phyloP scores from a whole-genome alignment of 331 rosid genomes.

The Quercus phellos region DNA sequence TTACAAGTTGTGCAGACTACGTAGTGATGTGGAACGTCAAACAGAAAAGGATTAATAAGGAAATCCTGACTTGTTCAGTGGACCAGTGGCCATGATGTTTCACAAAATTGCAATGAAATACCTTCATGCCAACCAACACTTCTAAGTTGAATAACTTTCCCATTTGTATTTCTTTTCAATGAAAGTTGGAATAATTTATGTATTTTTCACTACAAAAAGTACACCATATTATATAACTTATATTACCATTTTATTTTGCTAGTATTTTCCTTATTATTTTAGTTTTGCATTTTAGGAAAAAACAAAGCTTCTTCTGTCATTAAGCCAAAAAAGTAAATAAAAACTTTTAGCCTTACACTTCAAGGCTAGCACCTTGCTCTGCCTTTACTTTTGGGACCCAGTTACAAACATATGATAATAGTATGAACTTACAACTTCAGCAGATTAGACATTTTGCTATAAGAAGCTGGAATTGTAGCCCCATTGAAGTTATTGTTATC shows the following conservation, averaged over 20 bases:
- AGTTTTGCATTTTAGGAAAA: not conserved
- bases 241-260: not conserved
- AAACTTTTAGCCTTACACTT: not conserved
- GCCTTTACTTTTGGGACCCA: slow-evolving; percentile 9
- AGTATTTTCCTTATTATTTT: not conserved
- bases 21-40: not conserved
- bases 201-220: not conserved
- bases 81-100: not conserved
- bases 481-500: slow-evolving; percentile 83
- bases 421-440: slow-evolving; percentile 73
- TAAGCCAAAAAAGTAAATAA: not conserved
- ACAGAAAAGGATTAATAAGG: not conserved
- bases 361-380: slow-evolving; percentile 11
- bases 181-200: not conserved
- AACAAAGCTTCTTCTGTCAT: not conserved
- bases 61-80: not conserved
- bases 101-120: not conserved
- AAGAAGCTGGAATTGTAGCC: slow-evolving; percentile 58
- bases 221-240: not conserved
- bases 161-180: not conserved
- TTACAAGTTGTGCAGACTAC: not conserved
- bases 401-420: slow-evolving; percentile 17
- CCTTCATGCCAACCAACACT: not conserved
- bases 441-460: slow-evolving; percentile 58
- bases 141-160: not conserved